Evolutionary conservation across 257 asterid species (phyloP).

Genomic region (Datura wrightii): DNA sequence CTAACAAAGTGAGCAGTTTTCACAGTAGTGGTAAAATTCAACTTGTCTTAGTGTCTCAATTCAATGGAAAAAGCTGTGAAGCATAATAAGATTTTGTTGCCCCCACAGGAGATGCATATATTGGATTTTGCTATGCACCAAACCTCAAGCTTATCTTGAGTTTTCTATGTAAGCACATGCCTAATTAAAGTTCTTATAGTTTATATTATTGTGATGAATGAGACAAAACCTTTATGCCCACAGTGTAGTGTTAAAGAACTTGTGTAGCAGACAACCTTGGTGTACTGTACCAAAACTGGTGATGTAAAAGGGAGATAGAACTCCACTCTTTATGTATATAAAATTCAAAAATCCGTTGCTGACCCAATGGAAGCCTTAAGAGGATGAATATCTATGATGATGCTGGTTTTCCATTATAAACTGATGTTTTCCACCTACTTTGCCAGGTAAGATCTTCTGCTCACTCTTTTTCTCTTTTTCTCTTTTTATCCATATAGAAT

Average conservation of each 20-base stretch:
- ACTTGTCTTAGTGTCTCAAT: slow-evolving; percentile 8
- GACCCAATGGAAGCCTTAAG: slow-evolving; percentile 26
- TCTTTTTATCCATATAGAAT: background rate
- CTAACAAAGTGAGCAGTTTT: background rate
- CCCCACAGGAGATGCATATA: slow-evolving; percentile 9
- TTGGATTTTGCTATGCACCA: slow-evolving; percentile 9
- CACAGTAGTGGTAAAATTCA: background rate
- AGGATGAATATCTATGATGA: slow-evolving; percentile 33
- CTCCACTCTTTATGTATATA: slow-evolving; percentile 15
- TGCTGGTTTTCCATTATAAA: slow-evolving; percentile 45
- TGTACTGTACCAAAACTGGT: slow-evolving; percentile 29
- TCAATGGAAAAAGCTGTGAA: background rate
- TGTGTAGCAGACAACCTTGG: background rate
- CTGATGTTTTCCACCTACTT: slow-evolving; percentile 38
- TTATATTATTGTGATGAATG: background rate
- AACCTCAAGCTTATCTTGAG: background rate
- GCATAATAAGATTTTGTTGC: slow-evolving; percentile 7
- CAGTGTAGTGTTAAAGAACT: background rate
- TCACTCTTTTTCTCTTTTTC: slow-evolving; percentile 14
- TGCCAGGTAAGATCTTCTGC: slow-evolving; percentile 30
- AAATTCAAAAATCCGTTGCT: background rate
- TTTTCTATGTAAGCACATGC: slow-evolving; percentile 5
- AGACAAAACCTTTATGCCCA: slow-evolving; percentile 32
- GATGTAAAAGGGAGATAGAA: slow-evolving; percentile 32
- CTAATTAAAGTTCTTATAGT: background rate